Evolutionary conservation across 208 protist genomes (phyloP), one percentile per base, ranked within the genome.

Genomic region (Blechomonas ayalai): DNA sequence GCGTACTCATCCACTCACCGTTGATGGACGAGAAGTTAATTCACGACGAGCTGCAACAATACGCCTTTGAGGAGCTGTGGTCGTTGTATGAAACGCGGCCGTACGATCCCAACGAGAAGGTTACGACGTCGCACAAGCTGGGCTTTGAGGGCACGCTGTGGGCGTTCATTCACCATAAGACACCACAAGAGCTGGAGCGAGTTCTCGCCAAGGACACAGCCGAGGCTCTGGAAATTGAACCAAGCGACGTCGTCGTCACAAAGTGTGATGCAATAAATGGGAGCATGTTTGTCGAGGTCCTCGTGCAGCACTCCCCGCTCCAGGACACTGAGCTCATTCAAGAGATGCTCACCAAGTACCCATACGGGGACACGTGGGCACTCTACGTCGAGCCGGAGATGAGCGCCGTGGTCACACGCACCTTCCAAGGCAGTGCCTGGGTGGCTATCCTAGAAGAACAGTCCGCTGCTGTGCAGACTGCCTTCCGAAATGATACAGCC

Each of bases 51-150:
- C 70, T 87, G 15, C 23, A 58, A 32, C 33, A 32, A 25, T 82
- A 56, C 59, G 44, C 60, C 2, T 82, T 69, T 59, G 49, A 64
- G 38, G 60, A 64, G 27, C 56, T 87, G 22, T 87, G 78, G 78
- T 59, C 56, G 0, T 56, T 72, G 15, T 73, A 69, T 41, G 64
- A 64, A 56, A 32, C 47, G 0, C 59, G 59, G 33, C 63, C 68
- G 24, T 69, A 64, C 58, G 72, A 69, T 44, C 41, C 44, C 34
- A 63, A 49, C 29, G 50, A 61, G 27, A 53, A 29, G 8, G 36
- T 78, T 15, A 40, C 43, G 33, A 77, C 74, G 22, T 50, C 42
- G 50, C 68, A 75, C 66, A 33, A 55, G 26, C 32, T 78, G 26
- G 43, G 50, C 49, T 82, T 75, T 43, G 67, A 76, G 47, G 68